Evolutionary conservation across 805 yeast genomes (phyloP), one percentile per base, ranked within the genome.

Genomic region (Komagataella ulmi): DNA sequence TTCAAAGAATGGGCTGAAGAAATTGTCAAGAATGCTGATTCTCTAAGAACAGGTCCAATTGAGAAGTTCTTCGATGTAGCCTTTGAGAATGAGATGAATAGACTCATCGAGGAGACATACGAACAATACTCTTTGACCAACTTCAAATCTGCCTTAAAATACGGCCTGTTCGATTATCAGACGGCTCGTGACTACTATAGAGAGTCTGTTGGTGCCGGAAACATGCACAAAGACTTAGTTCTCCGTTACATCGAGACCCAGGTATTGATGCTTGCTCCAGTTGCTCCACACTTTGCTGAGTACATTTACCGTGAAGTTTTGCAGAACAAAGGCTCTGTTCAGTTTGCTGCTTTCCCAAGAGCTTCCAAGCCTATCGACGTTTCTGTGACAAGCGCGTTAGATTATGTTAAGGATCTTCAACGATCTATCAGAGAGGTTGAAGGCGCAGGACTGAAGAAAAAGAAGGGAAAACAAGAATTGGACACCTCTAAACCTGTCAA

Each of bases 1-100:
- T 76, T 91, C 68, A 91, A 88, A 67, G 98, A 90, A 69, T 93
- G 99, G 99, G 79, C 86, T 65, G 97, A 90, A 66, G 93, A 85
- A 53, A 71, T 80, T 51, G 69, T 83, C 45, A 74, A 73, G 56
- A 70, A 73, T 58, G 58, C 71, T 54, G 79, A 72, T 50, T 57
- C 71, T 3, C 75, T 85, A 58, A 79, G 88, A 65, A 70, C 80
- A 47, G 84, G 81, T 43, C 71, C 72, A 51, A 62, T 61, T 59
- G 77, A 77, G 59, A 71, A 70, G 52, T 88, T 89, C 77, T 88
- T 88, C 59, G 99, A 93, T 67, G 63, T 67, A 55, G 95, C 96
- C 0, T 93, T 93, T 65, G 96, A 88, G 60, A 87, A 90, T 65
- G 99, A 93, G 73, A 80, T 93, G 88, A 89, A 90, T 66, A 70